phyloP scores from a whole-genome alignment of 78 protist species.

The Goniomonas avonlea region DNA sequence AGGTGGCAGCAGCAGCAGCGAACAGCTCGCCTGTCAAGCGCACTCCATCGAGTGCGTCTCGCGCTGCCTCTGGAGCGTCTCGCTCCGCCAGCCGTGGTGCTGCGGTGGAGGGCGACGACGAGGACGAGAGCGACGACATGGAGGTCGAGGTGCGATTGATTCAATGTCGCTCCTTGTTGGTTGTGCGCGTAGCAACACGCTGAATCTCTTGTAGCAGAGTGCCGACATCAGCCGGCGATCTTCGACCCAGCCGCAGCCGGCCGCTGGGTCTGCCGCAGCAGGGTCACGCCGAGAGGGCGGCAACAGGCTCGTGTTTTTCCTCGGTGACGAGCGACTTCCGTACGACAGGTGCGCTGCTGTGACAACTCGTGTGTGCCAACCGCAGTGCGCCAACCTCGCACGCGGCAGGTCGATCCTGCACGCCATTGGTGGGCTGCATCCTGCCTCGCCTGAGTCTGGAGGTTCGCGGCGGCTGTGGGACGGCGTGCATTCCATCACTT shows the following conservation, averaged over 20 bases:
- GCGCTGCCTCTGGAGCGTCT: background rate
- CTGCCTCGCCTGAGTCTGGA: too few relatives aligned
- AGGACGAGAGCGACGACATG: slow-evolving; percentile 5
- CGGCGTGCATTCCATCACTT: background rate
- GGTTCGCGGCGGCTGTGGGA: too few relatives aligned
- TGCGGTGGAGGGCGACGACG: slow-evolving; percentile 13
- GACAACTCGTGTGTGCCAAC: too few relatives aligned
- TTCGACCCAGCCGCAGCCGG: background rate
- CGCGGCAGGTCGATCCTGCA: too few relatives aligned
- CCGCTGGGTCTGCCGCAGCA: background rate
- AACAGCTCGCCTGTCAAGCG: too few relatives aligned
- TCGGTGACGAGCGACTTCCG: too few relatives aligned
- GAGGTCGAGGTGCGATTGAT: background rate
- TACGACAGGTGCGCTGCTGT: too few relatives aligned
- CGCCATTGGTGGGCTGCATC: too few relatives aligned
- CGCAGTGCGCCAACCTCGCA: too few relatives aligned
- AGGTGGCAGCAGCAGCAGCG: background rate
- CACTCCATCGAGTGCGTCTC: background rate
- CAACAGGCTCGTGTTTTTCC: background rate
- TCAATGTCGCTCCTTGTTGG: background rate
- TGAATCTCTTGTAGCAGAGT: background rate
- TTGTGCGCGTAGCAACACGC: background rate
- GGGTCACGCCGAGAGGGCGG: too few relatives aligned
- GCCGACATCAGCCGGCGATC: background rate
- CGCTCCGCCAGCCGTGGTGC: background rate